Percentiles rank a stretch among this genome's conserved stretches.
Evolutionary conservation across 257 asterid species (phyloP).

Genomic region (Plantago elongata): DNA sequence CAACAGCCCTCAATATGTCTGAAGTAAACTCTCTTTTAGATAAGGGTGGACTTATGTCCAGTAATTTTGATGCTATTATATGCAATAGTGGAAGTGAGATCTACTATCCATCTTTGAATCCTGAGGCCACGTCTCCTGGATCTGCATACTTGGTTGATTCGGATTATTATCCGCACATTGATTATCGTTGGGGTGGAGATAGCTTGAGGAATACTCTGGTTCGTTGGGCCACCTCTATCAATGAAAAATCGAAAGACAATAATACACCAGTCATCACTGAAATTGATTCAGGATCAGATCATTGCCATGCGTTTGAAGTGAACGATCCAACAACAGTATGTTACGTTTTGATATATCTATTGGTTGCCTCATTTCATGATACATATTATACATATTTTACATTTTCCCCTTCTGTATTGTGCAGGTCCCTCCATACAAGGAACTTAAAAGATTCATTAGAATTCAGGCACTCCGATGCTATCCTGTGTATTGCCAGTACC

Average conservation of each 20-base stretch:
- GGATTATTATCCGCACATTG: constrained; percentile 60
- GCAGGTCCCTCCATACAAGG: constrained; percentile 65
- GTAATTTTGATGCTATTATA: constrained; percentile 61
- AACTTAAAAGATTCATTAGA: constrained; percentile 55
- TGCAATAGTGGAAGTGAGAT: constrained; percentile 75
- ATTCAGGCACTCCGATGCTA: constrained; percentile 72
- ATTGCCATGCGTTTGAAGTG: constrained; percentile 49
- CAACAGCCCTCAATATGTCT: constrained; percentile 49
- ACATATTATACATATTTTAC: too few species aligned
- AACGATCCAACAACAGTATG: constrained; percentile 46
- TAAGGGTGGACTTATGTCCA: constrained; percentile 42
- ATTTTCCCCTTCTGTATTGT: neutral
- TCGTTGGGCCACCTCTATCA: constrained; percentile 60
- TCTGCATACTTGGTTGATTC: constrained; percentile 50
- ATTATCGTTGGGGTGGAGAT: constrained; percentile 76
- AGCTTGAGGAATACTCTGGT: constrained; percentile 55
- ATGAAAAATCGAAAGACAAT: constrained; percentile 36
- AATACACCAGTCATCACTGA: constrained; percentile 39
- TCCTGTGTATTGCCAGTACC: constrained; percentile 48
- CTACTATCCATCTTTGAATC: constrained; percentile 46
- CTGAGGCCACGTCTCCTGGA: constrained; percentile 34
- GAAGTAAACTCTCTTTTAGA: constrained; percentile 45
- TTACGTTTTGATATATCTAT: neutral
- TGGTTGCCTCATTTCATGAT: too few species aligned
- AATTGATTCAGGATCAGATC: constrained; percentile 50